Percentiles rank a stretch among this genome's conserved stretches.
Evolutionary conservation across 2,329 filamentous ascomycete species (phyloP).

Genomic region (Aureobasidium leucospermi): DNA sequence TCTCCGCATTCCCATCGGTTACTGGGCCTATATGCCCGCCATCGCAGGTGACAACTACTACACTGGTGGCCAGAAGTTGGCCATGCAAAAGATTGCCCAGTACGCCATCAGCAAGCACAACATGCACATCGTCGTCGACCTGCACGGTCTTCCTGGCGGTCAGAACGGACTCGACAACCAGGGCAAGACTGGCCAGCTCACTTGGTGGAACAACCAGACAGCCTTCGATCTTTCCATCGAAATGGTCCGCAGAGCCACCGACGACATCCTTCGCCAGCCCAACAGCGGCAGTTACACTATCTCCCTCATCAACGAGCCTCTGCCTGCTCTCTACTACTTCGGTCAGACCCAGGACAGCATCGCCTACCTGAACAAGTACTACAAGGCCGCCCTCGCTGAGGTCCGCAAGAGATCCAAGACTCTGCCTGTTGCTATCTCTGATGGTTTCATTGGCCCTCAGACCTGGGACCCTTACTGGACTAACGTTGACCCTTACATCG

Average conservation of each 20-base stretch:
- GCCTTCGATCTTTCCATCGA: background rate
- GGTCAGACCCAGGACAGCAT: background rate
- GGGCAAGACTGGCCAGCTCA: slow-evolving; percentile 7
- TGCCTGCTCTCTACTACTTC: background rate
- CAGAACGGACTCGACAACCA: slow-evolving; percentile 14
- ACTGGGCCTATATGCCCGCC: slow-evolving; percentile 45
- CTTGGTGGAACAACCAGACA: slow-evolving; percentile 11
- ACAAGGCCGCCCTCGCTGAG: background rate
- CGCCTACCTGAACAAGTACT: background rate
- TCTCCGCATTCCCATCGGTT: slow-evolving; percentile 46
- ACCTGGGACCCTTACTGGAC: slow-evolving; percentile 11
- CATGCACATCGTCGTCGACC: slow-evolving; percentile 42
- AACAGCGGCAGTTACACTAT: background rate
- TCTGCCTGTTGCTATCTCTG: slow-evolving; percentile 8
- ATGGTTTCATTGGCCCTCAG: slow-evolving; percentile 10
- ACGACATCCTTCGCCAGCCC: background rate
- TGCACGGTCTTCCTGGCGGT: slow-evolving; percentile 80
- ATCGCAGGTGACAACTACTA: slow-evolving; percentile 40
- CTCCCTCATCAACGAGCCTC: background rate
- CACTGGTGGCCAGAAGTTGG: background rate
- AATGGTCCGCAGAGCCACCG: background rate
- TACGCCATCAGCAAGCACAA: slow-evolving; percentile 32
- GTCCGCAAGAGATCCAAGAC: slow-evolving; percentile 3
- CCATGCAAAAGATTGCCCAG: background rate
- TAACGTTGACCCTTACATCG: background rate